Percentiles rank a stretch among this genome's conserved stretches.
Conservation (phyloP, 495 filamentous ascomycete genomes). For the Neurospora sp. region DNA sequence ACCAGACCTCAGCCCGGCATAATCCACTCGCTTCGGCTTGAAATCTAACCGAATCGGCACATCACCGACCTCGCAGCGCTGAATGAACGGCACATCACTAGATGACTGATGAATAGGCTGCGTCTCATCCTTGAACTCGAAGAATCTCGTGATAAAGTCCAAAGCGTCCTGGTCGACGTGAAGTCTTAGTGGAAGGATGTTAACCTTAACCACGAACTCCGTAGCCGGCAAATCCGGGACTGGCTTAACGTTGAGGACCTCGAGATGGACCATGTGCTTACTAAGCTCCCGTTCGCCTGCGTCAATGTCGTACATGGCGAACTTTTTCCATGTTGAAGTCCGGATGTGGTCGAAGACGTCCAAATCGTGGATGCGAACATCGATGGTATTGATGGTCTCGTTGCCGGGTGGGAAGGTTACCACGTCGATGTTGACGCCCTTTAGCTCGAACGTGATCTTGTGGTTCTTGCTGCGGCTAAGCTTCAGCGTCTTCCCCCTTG, state of each 20-base stretch:
- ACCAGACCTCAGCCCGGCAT: slow-evolving; percentile 89
- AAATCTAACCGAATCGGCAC: slow-evolving; percentile 84
- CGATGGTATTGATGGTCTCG: slow-evolving; percentile 78
- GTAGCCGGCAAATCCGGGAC: slow-evolving; percentile 74
- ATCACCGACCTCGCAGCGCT: slow-evolving; percentile 77
- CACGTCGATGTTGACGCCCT: slow-evolving; percentile 74
- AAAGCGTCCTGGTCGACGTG: slow-evolving; percentile 98
- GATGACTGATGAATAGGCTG: slow-evolving; percentile 40
- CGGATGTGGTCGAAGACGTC: slow-evolving; percentile 92
- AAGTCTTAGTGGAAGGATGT: slow-evolving; percentile 74
- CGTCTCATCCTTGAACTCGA: slow-evolving; percentile 87
- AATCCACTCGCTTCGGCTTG: slow-evolving; percentile 95
- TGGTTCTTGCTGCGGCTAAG: slow-evolving; percentile 80
- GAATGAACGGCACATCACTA: slow-evolving; percentile 76
- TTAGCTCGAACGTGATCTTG: slow-evolving; percentile 92
- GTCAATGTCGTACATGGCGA: slow-evolving; percentile 86
- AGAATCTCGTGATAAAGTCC: slow-evolving; percentile 94
- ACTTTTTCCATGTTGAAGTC: slow-evolving; percentile 97
- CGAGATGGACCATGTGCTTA: slow-evolving; percentile 80
- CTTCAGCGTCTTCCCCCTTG: slow-evolving; percentile 50
- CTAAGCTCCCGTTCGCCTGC: slow-evolving; percentile 74
- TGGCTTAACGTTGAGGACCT: slow-evolving; percentile 79
- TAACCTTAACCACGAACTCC: slow-evolving; percentile 81
- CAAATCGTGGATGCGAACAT: slow-evolving; percentile 69
- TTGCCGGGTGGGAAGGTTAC: slow-evolving; percentile 69